Base-by-base conservation (phyloP, 164 flowering plant species). In the Echeveria elegans region DNA sequence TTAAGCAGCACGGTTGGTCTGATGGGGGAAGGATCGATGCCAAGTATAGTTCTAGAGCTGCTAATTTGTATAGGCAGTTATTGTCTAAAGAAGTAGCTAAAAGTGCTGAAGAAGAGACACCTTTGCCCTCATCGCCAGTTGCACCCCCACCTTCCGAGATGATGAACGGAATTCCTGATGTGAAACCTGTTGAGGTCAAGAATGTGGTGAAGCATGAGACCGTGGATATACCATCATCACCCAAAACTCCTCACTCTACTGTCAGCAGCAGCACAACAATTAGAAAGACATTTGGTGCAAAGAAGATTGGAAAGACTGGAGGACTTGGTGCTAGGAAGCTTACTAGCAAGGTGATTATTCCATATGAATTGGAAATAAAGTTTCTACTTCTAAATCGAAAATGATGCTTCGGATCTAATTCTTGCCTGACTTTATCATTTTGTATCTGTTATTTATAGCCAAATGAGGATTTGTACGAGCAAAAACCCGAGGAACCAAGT, bases 391-490 rank as follows among this genome's bases (percentile, higher is more conserved):
- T 56, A 28, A 19, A 34, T 34, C 3, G 19, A 2, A 11, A 26
- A 28, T 11, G 5, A 56, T 56, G 0, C 32, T 28, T 56, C 12
- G 11, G 32, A 28, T 56, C 61, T 28, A 6, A 28, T 56, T 56
- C 61, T 56, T 56, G 18, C 19, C 34, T 88, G 12, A 63, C 43
- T 34, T n/a, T 32, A 19, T 60, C 16, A 4, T 8, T 63, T 31
- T 63, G 43, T 62, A n/a, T 23, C 19, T 59, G 3, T 18, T 5
- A 14, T 58, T 58, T 79, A 83, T 91, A 94, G 98, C 75, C 97
- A 68, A 94, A 75, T 78, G 98, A 89, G 74, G 83, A 78, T 82
- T 85, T 91, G 15, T 94, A 89, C 81, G 98, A 94, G 36, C 98
- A 91, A 76, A 91, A 91, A 81, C 98, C 98, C 63, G 90, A 86